These are phyloP conservation scores for Leccinum truebloodii DNA, from an alignment of 768 basidiomycete genomes.

Conservation along the genomic window DNA sequence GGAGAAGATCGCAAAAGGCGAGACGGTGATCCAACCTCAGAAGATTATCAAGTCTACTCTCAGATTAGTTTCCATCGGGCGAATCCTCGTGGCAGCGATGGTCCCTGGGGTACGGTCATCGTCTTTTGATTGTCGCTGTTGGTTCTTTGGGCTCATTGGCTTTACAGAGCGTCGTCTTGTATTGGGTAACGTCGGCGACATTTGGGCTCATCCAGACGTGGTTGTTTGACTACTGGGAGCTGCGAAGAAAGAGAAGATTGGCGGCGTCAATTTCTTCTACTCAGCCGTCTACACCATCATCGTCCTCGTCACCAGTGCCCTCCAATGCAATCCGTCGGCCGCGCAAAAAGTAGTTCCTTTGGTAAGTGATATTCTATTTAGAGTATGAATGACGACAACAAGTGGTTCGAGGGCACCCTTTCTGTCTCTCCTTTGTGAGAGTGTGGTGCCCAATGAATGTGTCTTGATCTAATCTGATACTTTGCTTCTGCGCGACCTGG, in stretches of 20 bases:
- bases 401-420: slow-evolving; percentile 72
- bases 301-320: slow-evolving; percentile 1
- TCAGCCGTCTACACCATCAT: background rate
- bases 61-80: slow-evolving; percentile 57
- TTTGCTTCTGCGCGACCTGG: background rate
- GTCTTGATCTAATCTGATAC: slow-evolving; percentile 95
- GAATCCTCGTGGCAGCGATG: slow-evolving; percentile 67
- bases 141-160: slow-evolving; percentile 5
- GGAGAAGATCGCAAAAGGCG: slow-evolving; percentile 42
- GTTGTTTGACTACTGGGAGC: slow-evolving; percentile 65
- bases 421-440: slow-evolving; percentile 26
- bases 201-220: slow-evolving; percentile 78
- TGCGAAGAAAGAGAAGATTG: slow-evolving; percentile 37
- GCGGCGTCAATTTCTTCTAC: background rate
- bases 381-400: slow-evolving; percentile 64
- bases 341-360: slow-evolving; percentile 16
- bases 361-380: slow-evolving; percentile 20
- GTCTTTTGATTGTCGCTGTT: slow-evolving; percentile 20
- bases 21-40: slow-evolving; percentile 45
- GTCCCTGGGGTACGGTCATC: slow-evolving; percentile 60
- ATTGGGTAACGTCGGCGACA: slow-evolving; percentile 76
- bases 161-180: slow-evolving; percentile 59
- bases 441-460: slow-evolving; percentile 55
- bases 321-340: background rate
- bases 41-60: slow-evolving; percentile 57